phyloP scores from a whole-genome alignment of 352 stramenopile genomes.

The Globisporangium canariense region DNA sequence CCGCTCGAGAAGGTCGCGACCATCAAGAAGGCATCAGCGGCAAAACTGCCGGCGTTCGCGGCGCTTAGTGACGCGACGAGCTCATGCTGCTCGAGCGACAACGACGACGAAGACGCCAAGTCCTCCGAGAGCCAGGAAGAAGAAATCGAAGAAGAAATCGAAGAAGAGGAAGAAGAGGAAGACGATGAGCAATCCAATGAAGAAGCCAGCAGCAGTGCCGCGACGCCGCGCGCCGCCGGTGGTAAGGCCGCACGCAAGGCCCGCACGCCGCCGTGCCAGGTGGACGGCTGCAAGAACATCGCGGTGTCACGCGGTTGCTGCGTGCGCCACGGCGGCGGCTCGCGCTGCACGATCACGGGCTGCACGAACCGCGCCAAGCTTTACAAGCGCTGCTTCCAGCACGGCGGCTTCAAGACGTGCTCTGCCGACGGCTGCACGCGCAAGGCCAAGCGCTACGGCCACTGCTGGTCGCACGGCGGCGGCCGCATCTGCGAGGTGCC shows the following conservation, averaged over 20 bases:
- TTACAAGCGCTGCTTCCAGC: slow-evolving; percentile 76
- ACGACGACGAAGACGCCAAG: slow-evolving; percentile 19
- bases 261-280: slow-evolving; percentile 56
- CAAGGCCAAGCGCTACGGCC: slow-evolving; percentile 79
- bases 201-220: not conserved
- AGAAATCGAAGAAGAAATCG: slow-evolving; percentile 23
- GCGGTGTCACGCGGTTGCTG: slow-evolving; percentile 49
- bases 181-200: not conserved
- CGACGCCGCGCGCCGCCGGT: not conserved
- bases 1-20: slow-evolving; percentile 23
- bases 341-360: slow-evolving; percentile 37
- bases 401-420: slow-evolving; percentile 71
- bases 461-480: slow-evolving; percentile 74
- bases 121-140: slow-evolving; percentile 26
- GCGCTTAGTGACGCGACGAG: slow-evolving; percentile 15
- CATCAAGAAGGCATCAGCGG: not conserved
- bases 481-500: slow-evolving; percentile 60
- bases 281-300: slow-evolving; percentile 63
- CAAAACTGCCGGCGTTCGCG: slow-evolving; percentile 15
- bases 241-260: slow-evolving; percentile 26
- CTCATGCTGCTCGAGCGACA: slow-evolving; percentile 15
- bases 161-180: slow-evolving; percentile 14
- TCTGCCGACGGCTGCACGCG: slow-evolving; percentile 53
- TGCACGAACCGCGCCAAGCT: slow-evolving; percentile 73
- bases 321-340: slow-evolving; percentile 36